Base-by-base conservation (phyloP, 805 yeast species). In the Yamadazyma laniorum region DNA sequence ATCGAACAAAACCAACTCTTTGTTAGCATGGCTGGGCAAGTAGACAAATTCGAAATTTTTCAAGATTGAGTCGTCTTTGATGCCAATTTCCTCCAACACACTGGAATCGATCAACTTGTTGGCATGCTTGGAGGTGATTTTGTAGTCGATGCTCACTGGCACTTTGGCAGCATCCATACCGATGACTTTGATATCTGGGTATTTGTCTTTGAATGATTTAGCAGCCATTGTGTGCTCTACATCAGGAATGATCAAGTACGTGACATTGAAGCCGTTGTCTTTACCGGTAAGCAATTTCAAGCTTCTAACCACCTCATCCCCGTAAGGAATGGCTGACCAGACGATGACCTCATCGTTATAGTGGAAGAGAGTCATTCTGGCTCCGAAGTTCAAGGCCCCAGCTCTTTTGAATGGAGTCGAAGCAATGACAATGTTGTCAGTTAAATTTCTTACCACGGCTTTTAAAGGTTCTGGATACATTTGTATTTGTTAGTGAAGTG, bases 161-260 rank as follows among this genome's bases (percentile, higher is more conserved):
- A 58, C 59, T 9, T 50, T 47, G 5, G 55, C 55, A 16, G 55
- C 67, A 26, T 69, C 77, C 59, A 75, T 69, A 5, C 81, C 85
- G 43, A 82, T 67, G 18, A 82, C 55, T 49, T 74, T 70, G 34
- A 77, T 56, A 2, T 63, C 50, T 3, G 86, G 85, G 52, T 62
- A 70, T 37, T 59, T 56, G 14, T 65, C 61, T 51, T 75, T 72
- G 59, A 80, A 74, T 11, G 74, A 70, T 18, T 57, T 51, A 9
- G 80, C 75, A 3, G 82, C 85, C 76, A 82, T 59, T 1, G 84
- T 78, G 51, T 82, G 89, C 45, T 79, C 84, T 22, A 46, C 51
- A 50, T 82, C 85, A 2, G 88, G 87, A 32, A 82, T 67, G 29
- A 83, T 66, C 25, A 79, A 61, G 44, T 77, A 73, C 2, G 72